Base-by-base conservation (phyloP, 768 basidiomycete species). In the Rhizopogon salebrosus region DNA sequence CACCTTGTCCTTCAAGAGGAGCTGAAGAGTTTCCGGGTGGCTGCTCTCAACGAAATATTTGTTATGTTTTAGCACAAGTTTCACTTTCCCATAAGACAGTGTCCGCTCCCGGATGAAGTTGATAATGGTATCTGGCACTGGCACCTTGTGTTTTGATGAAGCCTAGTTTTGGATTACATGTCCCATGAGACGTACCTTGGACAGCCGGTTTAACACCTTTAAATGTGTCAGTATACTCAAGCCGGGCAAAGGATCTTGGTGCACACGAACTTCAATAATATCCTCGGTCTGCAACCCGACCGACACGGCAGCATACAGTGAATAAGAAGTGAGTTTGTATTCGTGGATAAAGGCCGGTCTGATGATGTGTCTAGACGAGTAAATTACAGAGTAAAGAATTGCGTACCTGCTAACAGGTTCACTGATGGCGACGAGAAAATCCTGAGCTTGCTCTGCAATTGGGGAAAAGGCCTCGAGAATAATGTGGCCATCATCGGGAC, bases 311-410 rank as follows among this genome's bases (percentile, higher is more conserved):
- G 97, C 97, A 70, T 99, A 98, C 14, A 99, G 77, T 16, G 95
- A 98, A 70, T 98, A 97, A 41, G 94, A 88, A 53, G 95, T 98
- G 65, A 99, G 83, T 73, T 95, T 93, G 79, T 98, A 99, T 76
- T 98, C 97, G 74, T 99, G 95, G 57, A 98, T 95, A 72, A 95
- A 93, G 43, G 92, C 86, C 49, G 97, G 97, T 77, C 95, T 95
- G 59, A 26, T 37, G 52, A 57, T 56, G 38, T 41, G 37, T 55
- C 40, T 65, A 37, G 58, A 58, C 16, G 18, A 38, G 39, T 53
- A 53, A 70, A 55, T 64, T 72, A 75, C 71, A 55, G 46, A 52
- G 38, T 39, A 49, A 36, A 35, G 16, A 54, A 48, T 41, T 62
- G 76, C 90, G 70, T 71, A 95, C 94, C 94, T 87, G 79, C 94